A percentile compares a stretch with the other conserved stretches of the same genome.
phyloP scores from a whole-genome alignment of 768 basidiomycete genomes.

The Kwoniella sp. region DNA sequence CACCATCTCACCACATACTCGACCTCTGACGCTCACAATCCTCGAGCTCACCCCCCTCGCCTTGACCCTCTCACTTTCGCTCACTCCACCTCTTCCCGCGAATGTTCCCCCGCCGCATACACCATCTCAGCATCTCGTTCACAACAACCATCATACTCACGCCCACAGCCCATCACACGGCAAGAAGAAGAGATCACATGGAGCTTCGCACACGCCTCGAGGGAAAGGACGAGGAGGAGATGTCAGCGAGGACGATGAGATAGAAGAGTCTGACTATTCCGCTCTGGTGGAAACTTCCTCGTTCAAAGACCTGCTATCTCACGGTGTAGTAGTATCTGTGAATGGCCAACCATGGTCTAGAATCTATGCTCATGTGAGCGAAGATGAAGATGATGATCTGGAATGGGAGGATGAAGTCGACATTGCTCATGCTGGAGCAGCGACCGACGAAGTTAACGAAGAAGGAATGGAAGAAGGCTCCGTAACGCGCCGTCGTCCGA shows the following conservation, averaged over 20 bases:
- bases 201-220: constrained; percentile 2
- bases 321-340: constrained; percentile 54
- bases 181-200: constrained; percentile 17
- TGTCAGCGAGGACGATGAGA: constrained; percentile 16
- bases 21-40: constrained; percentile 51
- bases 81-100: constrained; percentile 26
- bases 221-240: constrained; percentile 2
- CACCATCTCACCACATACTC: constrained; percentile 48
- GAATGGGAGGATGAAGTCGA: constrained; percentile 24
- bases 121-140: constrained; percentile 18
- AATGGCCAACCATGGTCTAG: constrained; percentile 54
- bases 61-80: constrained; percentile 53
- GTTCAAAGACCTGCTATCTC: constrained; percentile 53
- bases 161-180: constrained; percentile 12
- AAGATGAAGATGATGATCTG: constrained; percentile 27
- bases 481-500: constrained; percentile 34
- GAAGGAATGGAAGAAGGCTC: constrained; percentile 34
- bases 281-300: constrained; percentile 16
- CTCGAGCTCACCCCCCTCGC: constrained; percentile 55
- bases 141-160: constrained; percentile 24
- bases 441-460: constrained; percentile 16
- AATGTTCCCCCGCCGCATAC: constrained; percentile 17
- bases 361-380: constrained; percentile 53
- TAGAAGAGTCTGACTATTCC: constrained; percentile 15
- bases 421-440: constrained; percentile 10